A percentile compares a stretch with the other conserved stretches of the same genome.
Evolutionary conservation across 805 yeast genomes (phyloP).

Genomic region (Starmerella bombicola): DNA sequence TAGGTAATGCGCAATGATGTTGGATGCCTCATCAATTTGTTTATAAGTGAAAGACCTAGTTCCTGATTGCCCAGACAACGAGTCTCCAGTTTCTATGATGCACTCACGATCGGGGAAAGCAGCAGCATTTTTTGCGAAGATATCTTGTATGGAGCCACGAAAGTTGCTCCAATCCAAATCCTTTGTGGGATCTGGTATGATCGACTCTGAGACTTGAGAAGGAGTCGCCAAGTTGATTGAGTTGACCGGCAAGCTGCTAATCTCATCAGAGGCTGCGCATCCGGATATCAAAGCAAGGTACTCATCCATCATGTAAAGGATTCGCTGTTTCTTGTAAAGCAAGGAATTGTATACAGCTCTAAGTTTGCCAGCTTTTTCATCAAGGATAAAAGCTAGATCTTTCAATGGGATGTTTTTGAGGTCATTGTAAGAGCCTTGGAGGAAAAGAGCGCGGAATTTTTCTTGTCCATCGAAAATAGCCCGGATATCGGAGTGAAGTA

Average conservation of each 20-base stretch:
- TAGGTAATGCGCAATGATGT: constrained; percentile 81
- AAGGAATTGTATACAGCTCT: constrained; percentile 58
- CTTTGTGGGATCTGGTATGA: constrained; percentile 75
- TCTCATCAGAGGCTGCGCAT: constrained; percentile 1
- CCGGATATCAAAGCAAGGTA: constrained; percentile 29
- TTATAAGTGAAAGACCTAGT: constrained; percentile 69
- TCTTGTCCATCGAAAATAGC: constrained; percentile 31
- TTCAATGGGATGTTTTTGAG: constrained; percentile 23
- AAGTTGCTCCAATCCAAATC: constrained; percentile 84
- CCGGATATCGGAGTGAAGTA: constrained; percentile 47
- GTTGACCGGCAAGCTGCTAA: constrained; percentile 38
- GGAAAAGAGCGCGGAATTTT: constrained; percentile 11
- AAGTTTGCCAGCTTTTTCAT: constrained; percentile 33
- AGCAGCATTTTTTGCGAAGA: constrained; percentile 76
- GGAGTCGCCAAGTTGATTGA: constrained; percentile 55
- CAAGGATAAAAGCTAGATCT: constrained; percentile 39
- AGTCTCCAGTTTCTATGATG: constrained; percentile 79
- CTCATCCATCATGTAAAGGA: constrained; percentile 61
- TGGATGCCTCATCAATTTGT: constrained; percentile 87
- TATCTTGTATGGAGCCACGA: constrained; percentile 94
- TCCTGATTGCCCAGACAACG: constrained; percentile 33
- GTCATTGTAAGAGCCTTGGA: constrained; percentile 6
- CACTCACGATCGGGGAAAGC: constrained; percentile 76
- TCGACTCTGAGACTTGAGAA: constrained; percentile 37
- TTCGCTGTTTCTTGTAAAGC: constrained; percentile 57